Evolutionary conservation across 805 yeast genomes (phyloP), one percentile per base, ranked within the genome.

Genomic region (Blastobotrys muscicola): DNA sequence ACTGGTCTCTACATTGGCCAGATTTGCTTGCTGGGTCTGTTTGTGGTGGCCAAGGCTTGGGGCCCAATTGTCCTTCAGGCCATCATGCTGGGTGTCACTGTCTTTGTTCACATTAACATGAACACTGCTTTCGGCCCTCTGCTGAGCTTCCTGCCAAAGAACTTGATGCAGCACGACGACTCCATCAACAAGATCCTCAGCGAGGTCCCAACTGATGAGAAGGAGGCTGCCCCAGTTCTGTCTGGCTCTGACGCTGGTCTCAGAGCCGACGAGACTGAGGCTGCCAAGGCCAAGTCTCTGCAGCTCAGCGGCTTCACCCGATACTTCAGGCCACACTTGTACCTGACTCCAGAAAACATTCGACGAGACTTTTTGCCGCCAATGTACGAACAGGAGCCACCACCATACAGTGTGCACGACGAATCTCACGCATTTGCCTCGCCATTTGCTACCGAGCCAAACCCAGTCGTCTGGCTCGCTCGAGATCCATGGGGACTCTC

Each of bases 401-500:
- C 45, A 26, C 56, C 49, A n/a, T 42, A 51, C 34, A 48, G 67
- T 2, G 68, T 63, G 3, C 70, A 62, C 11, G 66, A 58, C 14
- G 78, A 76, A 45, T 69, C 73, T 40, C 77, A 74, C 49, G 92
- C 95, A 0, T 90, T 81, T 62, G 76, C 78, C 55, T 74, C 72
- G 56, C 97, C 97, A 2, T 84, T 81, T 5, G 78, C 81, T 12
- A 66, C 76, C 23, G 81, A 81, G 0, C 60, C 69, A 37, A 74
- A 84, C 52, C 94, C 95, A 1, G 68, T 70, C n/a, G 65, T 90
- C 14, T 90, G 98, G 98, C 76, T 90, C 55, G 94, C 97, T n/a
- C 68, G 69, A 45, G 98, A 90, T 60, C 81, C 85, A 8, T 76
- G 78, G 74, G 97, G 97, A 1, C 73, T 85, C 53, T 82, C 95